phyloP scores from a whole-genome alignment of 176 grass and related monocot genomes.

The Miscanthus lutarioriparius region DNA sequence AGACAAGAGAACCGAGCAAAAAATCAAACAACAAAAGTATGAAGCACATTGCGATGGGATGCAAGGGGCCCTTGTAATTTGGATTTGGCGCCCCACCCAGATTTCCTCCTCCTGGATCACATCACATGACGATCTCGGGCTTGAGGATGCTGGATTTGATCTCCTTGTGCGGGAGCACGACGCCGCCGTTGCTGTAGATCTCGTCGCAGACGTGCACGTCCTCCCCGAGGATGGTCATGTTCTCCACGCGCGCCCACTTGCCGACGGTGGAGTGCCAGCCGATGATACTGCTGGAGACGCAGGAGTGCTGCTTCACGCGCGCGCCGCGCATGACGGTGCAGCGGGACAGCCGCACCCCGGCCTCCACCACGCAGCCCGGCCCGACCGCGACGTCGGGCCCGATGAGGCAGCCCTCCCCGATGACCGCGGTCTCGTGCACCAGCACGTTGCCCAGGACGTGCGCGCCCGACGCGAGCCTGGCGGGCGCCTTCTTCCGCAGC shows the following conservation, averaged over 20 bases:
- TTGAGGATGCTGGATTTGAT: slow-evolving; percentile 93
- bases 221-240: slow-evolving; percentile 94
- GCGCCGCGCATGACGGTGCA: slow-evolving; percentile 87
- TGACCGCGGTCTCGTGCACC: slow-evolving; percentile 69
- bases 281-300: slow-evolving; percentile 82
- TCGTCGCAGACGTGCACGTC: slow-evolving; percentile 91
- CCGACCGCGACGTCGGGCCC: slow-evolving; percentile 81
- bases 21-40: slow-evolving; percentile 49
- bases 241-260: slow-evolving; percentile 87
- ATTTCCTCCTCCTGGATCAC: slow-evolving; percentile 45
- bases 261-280: slow-evolving; percentile 89
- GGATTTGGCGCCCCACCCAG: neutral
- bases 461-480: slow-evolving; percentile 49
- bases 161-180: slow-evolving; percentile 94
- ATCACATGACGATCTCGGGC: slow-evolving; percentile 91
- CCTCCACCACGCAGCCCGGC: slow-evolving; percentile 72
- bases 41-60: neutral
- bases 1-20: slow-evolving; percentile 17
- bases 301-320: slow-evolving; percentile 82
- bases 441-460: slow-evolving; percentile 85
- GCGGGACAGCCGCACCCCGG: slow-evolving; percentile 71
- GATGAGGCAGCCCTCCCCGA: slow-evolving; percentile 80
- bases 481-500: slow-evolving; percentile 60
- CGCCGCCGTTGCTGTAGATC: slow-evolving; percentile 90
- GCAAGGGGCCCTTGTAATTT: neutral